phyloP scores from a whole-genome alignment of 2,329 filamentous ascomycete species.

The Sporothrix sp. region DNA sequence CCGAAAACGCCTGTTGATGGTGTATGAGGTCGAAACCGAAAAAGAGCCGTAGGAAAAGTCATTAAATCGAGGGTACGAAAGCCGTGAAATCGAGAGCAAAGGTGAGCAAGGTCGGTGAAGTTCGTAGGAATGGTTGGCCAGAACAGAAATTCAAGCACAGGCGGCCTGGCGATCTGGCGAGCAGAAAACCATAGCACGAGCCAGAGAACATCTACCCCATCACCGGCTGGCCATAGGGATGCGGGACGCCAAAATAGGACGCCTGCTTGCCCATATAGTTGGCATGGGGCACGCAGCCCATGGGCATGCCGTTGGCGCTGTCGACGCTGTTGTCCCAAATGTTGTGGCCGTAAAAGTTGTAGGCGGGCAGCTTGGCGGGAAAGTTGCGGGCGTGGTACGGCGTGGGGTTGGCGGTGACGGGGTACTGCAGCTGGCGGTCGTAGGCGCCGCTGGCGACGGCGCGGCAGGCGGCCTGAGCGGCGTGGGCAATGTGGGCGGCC shows the following conservation, averaged over 20 bases:
- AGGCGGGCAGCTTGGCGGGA: conserved; percentile 29
- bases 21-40: conserved; percentile 1
- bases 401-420: conserved; percentile 16
- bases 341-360: conserved; percentile 37
- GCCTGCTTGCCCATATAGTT: conserved; percentile 34
- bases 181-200: background rate
- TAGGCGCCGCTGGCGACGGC: conserved; percentile 23
- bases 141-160: conserved; percentile 2
- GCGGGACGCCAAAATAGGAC: conserved; percentile 36
- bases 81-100: background rate
- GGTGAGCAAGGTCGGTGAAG: conserved; percentile 6
- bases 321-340: conserved; percentile 42
- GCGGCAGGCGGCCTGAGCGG: conserved; percentile 32
- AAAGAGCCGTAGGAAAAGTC: conserved; percentile 8
- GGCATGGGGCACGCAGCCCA: conserved; percentile 35
- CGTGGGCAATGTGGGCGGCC: no score
- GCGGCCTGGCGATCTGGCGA: background rate
- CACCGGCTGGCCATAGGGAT: conserved; percentile 44
- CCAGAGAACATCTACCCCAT: conserved; percentile 34
- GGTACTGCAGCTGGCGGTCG: conserved; percentile 8
- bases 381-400: conserved; percentile 37
- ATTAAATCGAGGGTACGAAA: conserved; percentile 6
- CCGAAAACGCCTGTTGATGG: conserved; percentile 6
- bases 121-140: conserved; percentile 10
- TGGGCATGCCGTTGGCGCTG: conserved; percentile 33